Evolutionary conservation across 768 basidiomycete species (phyloP), one percentile per base, ranked within the genome.

Genomic region (Russula emetica): DNA sequence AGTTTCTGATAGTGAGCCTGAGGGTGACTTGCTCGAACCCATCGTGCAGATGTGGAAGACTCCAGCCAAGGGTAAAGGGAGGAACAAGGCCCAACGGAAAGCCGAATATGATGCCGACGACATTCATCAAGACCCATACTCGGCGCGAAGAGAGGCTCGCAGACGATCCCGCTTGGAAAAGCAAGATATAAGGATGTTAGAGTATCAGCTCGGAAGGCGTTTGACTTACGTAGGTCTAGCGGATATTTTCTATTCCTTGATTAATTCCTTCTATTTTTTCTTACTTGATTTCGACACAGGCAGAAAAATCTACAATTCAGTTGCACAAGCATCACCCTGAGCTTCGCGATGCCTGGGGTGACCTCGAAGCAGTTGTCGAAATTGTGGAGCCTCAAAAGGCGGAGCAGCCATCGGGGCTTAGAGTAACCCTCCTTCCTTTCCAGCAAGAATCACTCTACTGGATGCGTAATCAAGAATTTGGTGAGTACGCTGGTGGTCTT

Each of bases 401-500:
- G 53, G 82, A 83, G 32, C 94, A 95, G 62, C 95, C 97, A 2
- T 77, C 76, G 2, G 86, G 85, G n/a, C 77, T 98, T 64, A 96
- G 93, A 73, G 82, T 92, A 55, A 85, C 82, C 0, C 82, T 99
- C 4, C 78, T 99, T 40, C 96, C 95, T 1, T 99, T 98, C 82
- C 97, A 99, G 74, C 85, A 83, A 58, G 97, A 99, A 76, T 93
- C 92, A 75, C 78, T 99, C 67, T 87, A 79, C 70, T 99, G 97
- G 97, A 96, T 99, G 93, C 83, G 85, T 69, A 82, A 92, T 71
- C 97, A 98, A 77, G 97, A 99, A 73, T 78, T 86, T 59, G 82
- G 90, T 8, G 75, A 85, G 2, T 98, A 95, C 92, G 78, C 80
- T 54, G 97, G 96, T 42, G 97, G 96, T 5, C 87, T 98, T 85